Conservation (phyloP, 139 green algal species). For the Asterochloris sp. region DNA sequence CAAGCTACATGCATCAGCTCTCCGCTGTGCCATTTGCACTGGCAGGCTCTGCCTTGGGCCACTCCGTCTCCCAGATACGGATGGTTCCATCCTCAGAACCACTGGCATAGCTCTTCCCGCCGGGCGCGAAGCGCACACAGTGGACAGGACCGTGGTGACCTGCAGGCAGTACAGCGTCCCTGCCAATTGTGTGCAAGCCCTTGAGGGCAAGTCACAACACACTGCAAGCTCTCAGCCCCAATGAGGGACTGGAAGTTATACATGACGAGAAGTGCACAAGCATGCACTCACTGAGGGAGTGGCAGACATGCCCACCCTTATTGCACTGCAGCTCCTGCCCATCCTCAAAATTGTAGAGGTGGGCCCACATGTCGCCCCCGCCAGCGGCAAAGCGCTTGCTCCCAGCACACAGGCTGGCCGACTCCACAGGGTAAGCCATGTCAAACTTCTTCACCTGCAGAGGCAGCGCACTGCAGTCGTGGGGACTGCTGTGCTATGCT, state of each 20-base stretch:
- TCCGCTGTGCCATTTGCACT: background rate
- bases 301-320: slow-evolving; percentile 16
- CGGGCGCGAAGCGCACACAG: slow-evolving; percentile 89
- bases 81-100: slow-evolving; percentile 97
- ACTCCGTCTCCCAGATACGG: slow-evolving; percentile 82
- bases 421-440: slow-evolving; percentile 57
- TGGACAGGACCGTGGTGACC: slow-evolving; percentile 98
- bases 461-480: too few species aligned
- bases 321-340: slow-evolving; percentile 63
- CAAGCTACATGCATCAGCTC: background rate
- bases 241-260: background rate
- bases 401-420: slow-evolving; percentile 71
- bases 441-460: background rate
- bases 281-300: background rate
- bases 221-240: too few species aligned
- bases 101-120: slow-evolving; percentile 83
- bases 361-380: slow-evolving; percentile 97
- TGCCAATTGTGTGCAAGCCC: too few species aligned
- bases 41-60: slow-evolving; percentile 3
- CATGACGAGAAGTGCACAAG: background rate
- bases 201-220: too few species aligned
- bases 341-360: slow-evolving; percentile 79
- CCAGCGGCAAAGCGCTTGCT: slow-evolving; percentile 55
- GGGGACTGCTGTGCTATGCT: too few species aligned
- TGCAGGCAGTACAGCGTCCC: slow-evolving; percentile 28